Base-by-base conservation (phyloP, 306 rosid species). In the Trichosanthes cucumerina region DNA sequence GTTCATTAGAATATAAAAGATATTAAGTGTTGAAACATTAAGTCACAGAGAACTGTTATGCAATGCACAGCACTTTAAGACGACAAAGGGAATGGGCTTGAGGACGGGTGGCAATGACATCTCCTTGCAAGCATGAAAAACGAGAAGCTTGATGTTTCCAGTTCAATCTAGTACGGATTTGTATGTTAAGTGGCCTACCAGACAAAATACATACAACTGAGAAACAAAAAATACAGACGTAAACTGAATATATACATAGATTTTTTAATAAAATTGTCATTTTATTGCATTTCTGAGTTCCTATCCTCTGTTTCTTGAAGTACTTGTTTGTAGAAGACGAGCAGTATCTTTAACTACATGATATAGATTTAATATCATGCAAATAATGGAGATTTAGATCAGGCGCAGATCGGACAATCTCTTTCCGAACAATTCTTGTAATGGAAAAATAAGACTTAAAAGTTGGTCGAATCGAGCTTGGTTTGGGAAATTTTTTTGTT, bases 111-210 rank as follows among this genome's bases (percentile, higher is more conserved):
- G 72, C 47, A 64, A 3, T 10, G 28, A 6, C 31, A n/a, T 39
- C 33, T 41, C 31, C 44, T 68, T n/a, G 50, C 50, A 68, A 7
- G 74, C 16, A 19, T 68, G 74, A 4, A 24, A 46, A 46, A 5
- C 28, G 21, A 72, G 77, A 33, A 24, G 77, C 77, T 52, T 19
- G 10, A 53, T 12, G n/a, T 52, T 75, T 31, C 65, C 47, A 31
- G 65, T 34, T 52, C 79, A 36, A 31, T 34, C 79, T 52, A 31
- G 10, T 16, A 18, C 11, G 47, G n/a, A 11, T 75, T 54, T 34
- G 79, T 34, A 18, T 21, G 79, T 53, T 54, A n/a, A 72, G 9
- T 49, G 57, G 59, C 77, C 77, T 72, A 72, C 11, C 24, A 46
- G 16, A 72, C 21, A 46, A 28, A 72, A 28, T 15, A 15, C 24